Conservation (phyloP, 331 rosid genomes). For the Saraca asoca region DNA sequence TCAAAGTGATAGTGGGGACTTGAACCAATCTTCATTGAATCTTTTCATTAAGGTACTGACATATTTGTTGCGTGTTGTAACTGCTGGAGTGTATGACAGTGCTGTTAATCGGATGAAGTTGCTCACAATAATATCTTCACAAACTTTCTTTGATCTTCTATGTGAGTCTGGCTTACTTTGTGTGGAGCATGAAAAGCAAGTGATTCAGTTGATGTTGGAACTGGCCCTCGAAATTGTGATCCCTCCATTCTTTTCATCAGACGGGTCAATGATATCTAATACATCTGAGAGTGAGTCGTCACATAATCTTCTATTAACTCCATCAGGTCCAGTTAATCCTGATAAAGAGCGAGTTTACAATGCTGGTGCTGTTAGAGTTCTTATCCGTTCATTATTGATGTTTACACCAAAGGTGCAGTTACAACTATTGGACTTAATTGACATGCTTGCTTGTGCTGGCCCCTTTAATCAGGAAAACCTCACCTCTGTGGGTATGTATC, state of each 20-base stretch:
- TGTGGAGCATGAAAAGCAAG: slow-evolving; percentile 87
- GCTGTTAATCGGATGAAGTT: slow-evolving; percentile 79
- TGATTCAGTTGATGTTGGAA: slow-evolving; percentile 88
- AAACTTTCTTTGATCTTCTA: slow-evolving; percentile 90
- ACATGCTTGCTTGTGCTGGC: slow-evolving; percentile 78
- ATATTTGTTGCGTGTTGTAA: slow-evolving; percentile 74
- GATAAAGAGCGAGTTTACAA: slow-evolving; percentile 76
- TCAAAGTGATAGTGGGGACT: slow-evolving; percentile 68
- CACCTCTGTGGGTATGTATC: slow-evolving; percentile 77
- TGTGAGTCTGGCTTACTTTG: slow-evolving; percentile 89
- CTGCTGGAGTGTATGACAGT: slow-evolving; percentile 82
- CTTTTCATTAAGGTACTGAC: slow-evolving; percentile 64
- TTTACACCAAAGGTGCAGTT: slow-evolving; percentile 91
- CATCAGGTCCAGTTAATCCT: slow-evolving; percentile 81
- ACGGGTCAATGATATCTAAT: slow-evolving; percentile 52
- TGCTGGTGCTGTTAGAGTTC: slow-evolving; percentile 82
- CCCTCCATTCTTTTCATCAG: slow-evolving; percentile 74
- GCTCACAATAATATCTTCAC: slow-evolving; percentile 75
- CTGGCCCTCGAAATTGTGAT: slow-evolving; percentile 90
- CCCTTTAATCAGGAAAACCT: slow-evolving; percentile 91
- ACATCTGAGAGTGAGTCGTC: slow-evolving; percentile 51
- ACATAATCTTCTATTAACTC: slow-evolving; percentile 56
- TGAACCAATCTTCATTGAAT: slow-evolving; percentile 59
- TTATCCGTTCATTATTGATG: slow-evolving; percentile 75
- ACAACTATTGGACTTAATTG: slow-evolving; percentile 74